A percentile compares a stretch with the other conserved stretches of the same genome.
Evolutionary conservation across 257 asterid genomes (phyloP).

Genomic region (Oldenlandia corymbosa): DNA sequence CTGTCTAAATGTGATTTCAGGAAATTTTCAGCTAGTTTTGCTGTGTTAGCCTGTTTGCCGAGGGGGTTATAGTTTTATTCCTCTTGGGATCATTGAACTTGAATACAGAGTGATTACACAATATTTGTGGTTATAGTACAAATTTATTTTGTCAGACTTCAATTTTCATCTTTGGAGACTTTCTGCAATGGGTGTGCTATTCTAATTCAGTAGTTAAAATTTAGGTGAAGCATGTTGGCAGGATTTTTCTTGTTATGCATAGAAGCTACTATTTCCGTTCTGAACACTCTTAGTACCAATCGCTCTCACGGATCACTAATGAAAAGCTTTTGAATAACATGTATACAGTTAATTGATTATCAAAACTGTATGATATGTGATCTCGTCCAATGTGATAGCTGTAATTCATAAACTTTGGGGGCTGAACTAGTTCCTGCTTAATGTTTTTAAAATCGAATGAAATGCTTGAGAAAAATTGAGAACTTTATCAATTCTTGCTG

Average conservation of each 20-base stretch:
- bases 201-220: background rate
- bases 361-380: no score
- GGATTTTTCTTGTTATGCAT: background rate
- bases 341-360: background rate
- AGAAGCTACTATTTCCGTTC: background rate
- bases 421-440: background rate
- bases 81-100: background rate
- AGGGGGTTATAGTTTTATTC: background rate
- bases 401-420: no score
- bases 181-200: background rate
- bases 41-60: background rate
- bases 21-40: background rate
- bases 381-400: no score
- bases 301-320: background rate
- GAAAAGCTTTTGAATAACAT: background rate
- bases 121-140: no score
- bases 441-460: background rate
- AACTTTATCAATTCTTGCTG: background rate
- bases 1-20: background rate
- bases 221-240: background rate
- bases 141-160: no score
- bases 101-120: background rate
- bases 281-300: background rate
- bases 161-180: background rate
- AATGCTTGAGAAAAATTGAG: background rate